Percentiles rank a stretch among this genome's conserved stretches.
Conservation (phyloP, 305 asterid species). For the Fraxinus baroniana region DNA sequence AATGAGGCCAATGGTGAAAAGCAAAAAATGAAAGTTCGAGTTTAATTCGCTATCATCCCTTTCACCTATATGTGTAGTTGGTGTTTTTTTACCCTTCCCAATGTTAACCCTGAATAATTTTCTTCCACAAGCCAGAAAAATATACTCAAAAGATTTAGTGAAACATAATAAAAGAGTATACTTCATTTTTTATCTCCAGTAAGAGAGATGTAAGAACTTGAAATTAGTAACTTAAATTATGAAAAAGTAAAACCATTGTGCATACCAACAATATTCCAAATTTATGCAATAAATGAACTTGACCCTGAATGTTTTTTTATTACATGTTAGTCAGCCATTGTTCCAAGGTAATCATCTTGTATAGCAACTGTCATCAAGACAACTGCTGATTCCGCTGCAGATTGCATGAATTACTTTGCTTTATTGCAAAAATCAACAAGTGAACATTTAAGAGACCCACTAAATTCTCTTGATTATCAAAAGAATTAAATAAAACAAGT, state of each 20-base stretch:
- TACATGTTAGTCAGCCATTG: background rate
- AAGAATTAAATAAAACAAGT: background rate
- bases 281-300: background rate
- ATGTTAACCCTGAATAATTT: background rate
- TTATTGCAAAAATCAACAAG: background rate
- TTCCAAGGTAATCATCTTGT: background rate
- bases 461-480: background rate
- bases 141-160: background rate
- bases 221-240: background rate
- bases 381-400: conserved; percentile 1
- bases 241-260: background rate
- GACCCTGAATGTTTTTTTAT: background rate
- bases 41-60: background rate
- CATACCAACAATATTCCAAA: background rate
- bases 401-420: background rate
- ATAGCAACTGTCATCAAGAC: background rate
- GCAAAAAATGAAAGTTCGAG: background rate
- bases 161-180: background rate
- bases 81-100: background rate
- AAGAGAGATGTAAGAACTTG: background rate
- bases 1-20: background rate
- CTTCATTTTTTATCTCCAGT: background rate
- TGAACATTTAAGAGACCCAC: background rate
- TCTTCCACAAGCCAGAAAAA: background rate
- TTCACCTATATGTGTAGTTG: background rate